These are phyloP conservation scores for Leishmania major DNA, from an alignment of 208 protist species.

Conservation along the genomic window DNA sequence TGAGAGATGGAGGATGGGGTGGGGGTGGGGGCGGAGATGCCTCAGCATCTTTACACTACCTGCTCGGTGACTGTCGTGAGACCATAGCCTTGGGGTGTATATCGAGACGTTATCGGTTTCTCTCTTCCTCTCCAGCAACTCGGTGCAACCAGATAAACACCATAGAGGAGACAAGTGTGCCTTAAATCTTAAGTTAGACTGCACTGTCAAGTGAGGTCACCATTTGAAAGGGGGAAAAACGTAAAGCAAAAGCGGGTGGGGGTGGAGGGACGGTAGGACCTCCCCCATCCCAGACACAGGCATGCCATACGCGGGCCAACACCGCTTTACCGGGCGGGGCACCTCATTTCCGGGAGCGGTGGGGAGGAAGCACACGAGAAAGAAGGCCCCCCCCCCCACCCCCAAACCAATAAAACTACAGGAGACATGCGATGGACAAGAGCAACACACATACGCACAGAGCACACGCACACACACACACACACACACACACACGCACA, in stretches of 20 bases:
- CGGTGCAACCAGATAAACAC: neutral
- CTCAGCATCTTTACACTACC: too few relatives aligned
- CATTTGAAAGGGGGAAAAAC: neutral
- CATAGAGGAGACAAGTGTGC: neutral
- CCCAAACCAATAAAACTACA: too few relatives aligned
- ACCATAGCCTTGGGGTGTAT: neutral
- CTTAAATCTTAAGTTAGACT: neutral
- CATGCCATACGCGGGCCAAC: neutral
- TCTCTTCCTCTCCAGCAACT: neutral
- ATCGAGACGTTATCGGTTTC: neutral
- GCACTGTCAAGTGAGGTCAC: neutral
- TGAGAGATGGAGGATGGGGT: neutral
- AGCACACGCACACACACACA: too few relatives aligned
- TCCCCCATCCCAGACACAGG: too few relatives aligned
- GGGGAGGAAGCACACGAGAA: neutral
- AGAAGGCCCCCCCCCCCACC: neutral
- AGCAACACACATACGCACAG: too few relatives aligned
- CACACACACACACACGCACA: too few relatives aligned
- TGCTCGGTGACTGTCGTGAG: too few relatives aligned
- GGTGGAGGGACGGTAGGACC: neutral
- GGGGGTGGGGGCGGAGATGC: too few relatives aligned
- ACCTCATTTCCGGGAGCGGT: neutral
- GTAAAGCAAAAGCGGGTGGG: neutral
- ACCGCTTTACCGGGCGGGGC: neutral
- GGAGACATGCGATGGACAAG: too few relatives aligned